Evolutionary conservation across 345 rosid species (phyloP), one percentile per base, ranked within the genome.

Genomic region (Eucalyptus regnans): DNA sequence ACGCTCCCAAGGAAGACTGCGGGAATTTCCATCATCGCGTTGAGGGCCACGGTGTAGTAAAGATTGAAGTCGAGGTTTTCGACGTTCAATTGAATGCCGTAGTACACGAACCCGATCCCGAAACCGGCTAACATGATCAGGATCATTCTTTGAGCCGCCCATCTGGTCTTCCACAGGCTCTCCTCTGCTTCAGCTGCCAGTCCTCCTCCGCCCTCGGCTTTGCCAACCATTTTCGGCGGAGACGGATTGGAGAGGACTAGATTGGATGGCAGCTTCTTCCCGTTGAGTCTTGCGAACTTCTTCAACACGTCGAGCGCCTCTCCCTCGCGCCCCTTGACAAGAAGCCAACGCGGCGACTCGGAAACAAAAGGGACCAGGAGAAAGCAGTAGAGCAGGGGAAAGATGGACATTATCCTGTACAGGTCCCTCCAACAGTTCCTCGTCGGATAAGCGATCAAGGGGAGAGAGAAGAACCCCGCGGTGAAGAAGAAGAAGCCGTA

Each of bases 341-440:
- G 93, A 60, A 96, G 94, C 99, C 98, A 97, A 7, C 99, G 96
- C 12, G 99, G 97, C 2, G 99, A 97, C 87, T 97, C 98, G 2
- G 95, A 94, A 9, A 93, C 91, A 2, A 95, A 94, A 8, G 95
- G 96, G 44, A 94, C 87, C 18, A 93, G 87, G 4, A 94, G 44
- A 60, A 92, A 6, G 13, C 94, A 91, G 68, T 95, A 97, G 33
- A 87, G 84, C 48, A 94, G 91, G 44, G 99, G 98, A 23, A 93
- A 88, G 56, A 91, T 12, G 11, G 99, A 93, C 23, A 95, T 87
- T 89, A 94, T 94, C 76, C 86, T 88, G 91, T 94, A 94, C 5
- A 95, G 71, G 86, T 90, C 88, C 86, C 98, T 93, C 99, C 98
- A 97, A 16, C 91, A 88, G 33, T 89, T 90, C 90, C 94, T 94